phyloP scores from a whole-genome alignment of 2,329 filamentous ascomycete genomes.

The Pseudopithomyces maydicus region DNA sequence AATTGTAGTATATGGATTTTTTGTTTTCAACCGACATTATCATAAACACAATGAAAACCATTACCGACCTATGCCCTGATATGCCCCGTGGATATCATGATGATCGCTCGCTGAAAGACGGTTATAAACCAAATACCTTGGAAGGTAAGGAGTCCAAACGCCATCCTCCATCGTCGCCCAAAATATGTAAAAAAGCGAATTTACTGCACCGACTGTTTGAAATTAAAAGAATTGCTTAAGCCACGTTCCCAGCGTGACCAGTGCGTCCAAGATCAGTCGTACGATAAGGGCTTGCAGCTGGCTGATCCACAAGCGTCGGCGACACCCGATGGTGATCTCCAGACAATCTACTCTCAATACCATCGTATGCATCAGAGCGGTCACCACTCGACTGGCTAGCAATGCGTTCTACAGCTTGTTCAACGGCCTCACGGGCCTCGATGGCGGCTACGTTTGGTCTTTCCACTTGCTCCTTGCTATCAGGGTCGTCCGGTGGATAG shows the following conservation, averaged over 20 bases:
- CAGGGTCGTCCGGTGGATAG: constrained; percentile 32
- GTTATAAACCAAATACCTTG: not conserved
- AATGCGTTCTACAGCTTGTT: constrained; percentile 24
- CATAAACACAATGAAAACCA: not conserved
- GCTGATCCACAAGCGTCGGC: not conserved
- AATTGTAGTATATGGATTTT: no score
- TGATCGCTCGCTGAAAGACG: not conserved
- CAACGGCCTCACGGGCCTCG: constrained; percentile 28
- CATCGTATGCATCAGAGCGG: not conserved
- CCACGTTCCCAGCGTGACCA: not conserved
- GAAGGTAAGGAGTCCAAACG: not conserved
- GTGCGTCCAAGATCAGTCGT: not conserved
- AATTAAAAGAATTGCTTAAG: not conserved
- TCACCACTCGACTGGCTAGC: constrained; percentile 12
- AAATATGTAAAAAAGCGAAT: not conserved
- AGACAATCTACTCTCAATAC: constrained; percentile 18
- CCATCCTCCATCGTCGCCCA: not conserved
- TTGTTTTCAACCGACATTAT: not conserved
- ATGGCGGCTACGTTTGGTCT: constrained; percentile 38
- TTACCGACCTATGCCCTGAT: not conserved
- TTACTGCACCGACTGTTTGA: not conserved
- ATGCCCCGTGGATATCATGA: not conserved
- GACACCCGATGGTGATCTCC: not conserved
- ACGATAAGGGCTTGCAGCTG: not conserved
- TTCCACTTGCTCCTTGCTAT: constrained; percentile 30